These are phyloP conservation scores for Phytopythium helicoides DNA, from an alignment of 352 stramenopile species.

Conservation along the genomic window DNA sequence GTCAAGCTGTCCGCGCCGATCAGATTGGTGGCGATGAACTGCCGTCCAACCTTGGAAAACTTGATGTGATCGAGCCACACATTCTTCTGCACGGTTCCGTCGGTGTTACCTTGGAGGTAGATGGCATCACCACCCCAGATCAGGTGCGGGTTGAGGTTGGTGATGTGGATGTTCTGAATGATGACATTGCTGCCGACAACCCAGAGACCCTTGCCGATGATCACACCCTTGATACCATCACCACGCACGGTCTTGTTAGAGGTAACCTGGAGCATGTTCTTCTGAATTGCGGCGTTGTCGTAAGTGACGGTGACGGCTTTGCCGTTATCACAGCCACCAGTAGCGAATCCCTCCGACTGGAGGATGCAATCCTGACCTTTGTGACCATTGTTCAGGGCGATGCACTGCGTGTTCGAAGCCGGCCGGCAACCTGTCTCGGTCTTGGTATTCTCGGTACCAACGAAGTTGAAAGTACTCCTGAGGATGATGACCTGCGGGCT, in stretches of 20 bases:
- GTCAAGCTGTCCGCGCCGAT: slow-evolving; percentile 29
- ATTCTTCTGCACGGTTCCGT: slow-evolving; percentile 8
- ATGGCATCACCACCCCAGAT: slow-evolving; percentile 29
- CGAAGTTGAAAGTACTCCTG: too few relatives aligned
- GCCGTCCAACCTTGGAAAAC: slow-evolving; percentile 20
- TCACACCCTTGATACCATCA: slow-evolving; percentile 27
- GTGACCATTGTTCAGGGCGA: too few relatives aligned
- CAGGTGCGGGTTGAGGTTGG: slow-evolving; percentile 18
- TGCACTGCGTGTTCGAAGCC: too few relatives aligned
- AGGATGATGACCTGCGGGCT: too few relatives aligned
- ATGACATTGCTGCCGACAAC: slow-evolving; percentile 26
- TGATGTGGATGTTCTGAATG: slow-evolving; percentile 30
- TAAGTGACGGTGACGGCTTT: slow-evolving; percentile 34
- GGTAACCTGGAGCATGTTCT: slow-evolving; percentile 1
- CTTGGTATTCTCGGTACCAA: too few relatives aligned
- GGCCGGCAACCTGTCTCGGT: too few relatives aligned
- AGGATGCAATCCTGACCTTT: too few relatives aligned
- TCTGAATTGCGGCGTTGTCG: slow-evolving; percentile 17
- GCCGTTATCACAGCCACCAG: slow-evolving; percentile 37
- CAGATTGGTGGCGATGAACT: slow-evolving; percentile 37
- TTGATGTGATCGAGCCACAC: slow-evolving; percentile 13
- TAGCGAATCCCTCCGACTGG: too few relatives aligned
- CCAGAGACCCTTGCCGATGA: slow-evolving; percentile 31
- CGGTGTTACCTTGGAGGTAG: slow-evolving; percentile 21
- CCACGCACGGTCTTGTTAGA: slow-evolving; percentile 33